Evolutionary conservation across 176 grass and related monocot genomes (phyloP).

Genomic region (Eleusine coracana): DNA sequence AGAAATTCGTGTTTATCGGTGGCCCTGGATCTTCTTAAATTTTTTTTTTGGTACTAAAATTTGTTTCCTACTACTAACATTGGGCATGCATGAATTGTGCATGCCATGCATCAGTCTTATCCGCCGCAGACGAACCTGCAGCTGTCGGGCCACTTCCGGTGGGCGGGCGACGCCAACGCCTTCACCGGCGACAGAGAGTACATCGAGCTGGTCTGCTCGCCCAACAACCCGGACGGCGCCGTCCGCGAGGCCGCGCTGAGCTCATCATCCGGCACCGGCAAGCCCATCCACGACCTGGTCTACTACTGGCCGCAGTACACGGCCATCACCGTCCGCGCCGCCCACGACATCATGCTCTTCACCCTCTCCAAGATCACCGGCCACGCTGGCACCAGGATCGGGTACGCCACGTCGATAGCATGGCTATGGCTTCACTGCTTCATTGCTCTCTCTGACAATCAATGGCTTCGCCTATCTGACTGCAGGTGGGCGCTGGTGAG

Average conservation of each 20-base stretch:
- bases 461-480: neutral
- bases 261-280: constrained; percentile 14
- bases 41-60: too few species aligned
- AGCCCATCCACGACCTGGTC: constrained; percentile 70
- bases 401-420: constrained; percentile 22
- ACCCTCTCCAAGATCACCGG: constrained; percentile 86
- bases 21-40: too few species aligned
- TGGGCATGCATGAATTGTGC: neutral
- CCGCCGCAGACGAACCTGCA: constrained; percentile 54
- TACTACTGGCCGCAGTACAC: constrained; percentile 96
- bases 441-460: neutral
- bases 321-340: constrained; percentile 46
- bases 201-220: constrained; percentile 80
- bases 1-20: too few species aligned
- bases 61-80: too few species aligned
- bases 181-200: constrained; percentile 50
- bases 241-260: constrained; percentile 39
- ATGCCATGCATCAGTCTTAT: constrained; percentile 52
- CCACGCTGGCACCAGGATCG: constrained; percentile 73
- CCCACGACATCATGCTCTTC: constrained; percentile 82
- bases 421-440: too few species aligned
- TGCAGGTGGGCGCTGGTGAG: constrained; percentile 82
- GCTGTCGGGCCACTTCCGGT: constrained; percentile 50
- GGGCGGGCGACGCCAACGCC: constrained; percentile 61
- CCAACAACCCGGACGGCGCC: constrained; percentile 79